Evolutionary conservation across 768 basidiomycete genomes (phyloP).

Genomic region (Lactifluus hygrophoroides): DNA sequence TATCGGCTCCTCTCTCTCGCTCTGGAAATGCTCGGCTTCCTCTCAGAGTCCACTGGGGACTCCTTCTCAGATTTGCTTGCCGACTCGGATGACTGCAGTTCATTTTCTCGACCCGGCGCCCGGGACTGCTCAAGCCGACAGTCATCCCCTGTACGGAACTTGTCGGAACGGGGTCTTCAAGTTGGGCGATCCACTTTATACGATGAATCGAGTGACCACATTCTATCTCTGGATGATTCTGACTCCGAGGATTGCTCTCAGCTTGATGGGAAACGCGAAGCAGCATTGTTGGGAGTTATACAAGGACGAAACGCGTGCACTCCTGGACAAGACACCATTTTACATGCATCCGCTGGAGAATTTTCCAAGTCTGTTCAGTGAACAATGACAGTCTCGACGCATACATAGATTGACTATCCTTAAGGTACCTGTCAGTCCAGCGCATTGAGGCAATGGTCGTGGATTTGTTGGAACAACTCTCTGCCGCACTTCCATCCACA

Average conservation of each 20-base stretch:
- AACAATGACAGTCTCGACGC: neutral
- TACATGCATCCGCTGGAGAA: neutral
- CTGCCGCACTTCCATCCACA: constrained; percentile 10
- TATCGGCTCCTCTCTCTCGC: neutral
- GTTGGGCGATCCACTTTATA: neutral
- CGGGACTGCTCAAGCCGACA: too few species aligned
- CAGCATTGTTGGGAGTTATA: neutral
- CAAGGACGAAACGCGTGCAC: neutral
- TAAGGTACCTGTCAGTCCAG: constrained; percentile 1
- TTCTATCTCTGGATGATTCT: neutral
- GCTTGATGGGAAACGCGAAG: neutral
- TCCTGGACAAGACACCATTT: neutral
- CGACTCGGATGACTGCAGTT: neutral
- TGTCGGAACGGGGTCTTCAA: neutral
- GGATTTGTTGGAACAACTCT: constrained; percentile 13
- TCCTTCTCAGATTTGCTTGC: neutral
- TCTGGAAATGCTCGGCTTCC: neutral
- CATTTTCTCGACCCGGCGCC: neutral
- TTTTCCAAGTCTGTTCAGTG: neutral
- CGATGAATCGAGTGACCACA: neutral
- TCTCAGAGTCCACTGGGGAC: neutral
- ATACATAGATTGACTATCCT: neutral
- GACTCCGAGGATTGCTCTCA: neutral
- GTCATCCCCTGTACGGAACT: too few species aligned
- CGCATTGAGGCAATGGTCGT: constrained; percentile 10